Evolutionary conservation across 768 basidiomycete genomes (phyloP).

Genomic region (Boletus bicolor): DNA sequence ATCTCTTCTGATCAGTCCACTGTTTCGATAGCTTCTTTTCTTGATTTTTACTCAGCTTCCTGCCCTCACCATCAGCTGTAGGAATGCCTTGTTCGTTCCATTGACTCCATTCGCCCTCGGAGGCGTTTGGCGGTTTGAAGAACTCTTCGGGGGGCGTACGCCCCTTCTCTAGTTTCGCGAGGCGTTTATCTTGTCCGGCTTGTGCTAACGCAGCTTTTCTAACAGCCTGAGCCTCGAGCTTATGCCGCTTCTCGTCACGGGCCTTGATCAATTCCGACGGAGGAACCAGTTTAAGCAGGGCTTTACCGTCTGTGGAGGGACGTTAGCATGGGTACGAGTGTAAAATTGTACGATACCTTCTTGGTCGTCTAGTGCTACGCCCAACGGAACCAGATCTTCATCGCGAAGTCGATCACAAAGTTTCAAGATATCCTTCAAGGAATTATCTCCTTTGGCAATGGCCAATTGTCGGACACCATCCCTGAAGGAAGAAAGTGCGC

Average conservation of each 20-base stretch:
- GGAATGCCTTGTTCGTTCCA: conserved; percentile 90
- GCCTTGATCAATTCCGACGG: conserved; percentile 77
- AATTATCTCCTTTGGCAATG: conserved; percentile 61
- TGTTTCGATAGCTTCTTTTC: conserved; percentile 77
- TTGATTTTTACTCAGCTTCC: conserved; percentile 78
- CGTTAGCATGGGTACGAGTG: background rate
- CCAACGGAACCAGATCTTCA: conserved; percentile 85
- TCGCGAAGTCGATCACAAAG: conserved; percentile 91
- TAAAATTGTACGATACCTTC: conserved; percentile 54
- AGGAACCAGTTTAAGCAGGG: conserved; percentile 88
- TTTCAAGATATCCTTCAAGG: conserved; percentile 76
- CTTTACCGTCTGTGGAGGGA: conserved; percentile 71
- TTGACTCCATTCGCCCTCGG: conserved; percentile 67
- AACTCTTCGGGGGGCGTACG: conserved; percentile 68
- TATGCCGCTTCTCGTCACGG: conserved; percentile 84
- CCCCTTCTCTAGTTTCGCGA: conserved; percentile 84
- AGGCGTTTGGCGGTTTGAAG: conserved; percentile 80
- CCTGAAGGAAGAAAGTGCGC: conserved; percentile 83
- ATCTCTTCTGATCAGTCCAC: conserved; percentile 67
- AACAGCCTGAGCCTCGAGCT: conserved; percentile 68
- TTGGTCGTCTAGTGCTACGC: conserved; percentile 95
- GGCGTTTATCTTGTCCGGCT: conserved; percentile 61
- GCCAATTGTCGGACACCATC: conserved; percentile 84
- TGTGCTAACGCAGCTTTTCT: conserved; percentile 73
- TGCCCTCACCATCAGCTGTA: conserved; percentile 77